Evolutionary conservation across 2,329 filamentous ascomycete genomes (phyloP), one percentile per base, ranked within the genome.

Genomic region (Fusarium nisikadoi): DNA sequence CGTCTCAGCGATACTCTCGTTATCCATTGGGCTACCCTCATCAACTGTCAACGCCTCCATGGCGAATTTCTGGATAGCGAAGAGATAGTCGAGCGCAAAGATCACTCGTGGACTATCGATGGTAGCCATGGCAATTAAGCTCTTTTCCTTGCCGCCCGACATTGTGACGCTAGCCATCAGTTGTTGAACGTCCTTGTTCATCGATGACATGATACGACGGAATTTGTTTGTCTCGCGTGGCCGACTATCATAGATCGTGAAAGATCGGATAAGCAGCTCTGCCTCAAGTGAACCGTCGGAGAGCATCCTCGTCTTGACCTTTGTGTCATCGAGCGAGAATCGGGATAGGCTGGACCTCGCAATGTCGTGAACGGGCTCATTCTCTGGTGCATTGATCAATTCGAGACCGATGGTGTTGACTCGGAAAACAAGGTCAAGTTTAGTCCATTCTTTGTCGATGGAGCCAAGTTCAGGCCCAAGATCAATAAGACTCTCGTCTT

Each of bases 101-200:
- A 99, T 98, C 61, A 99, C 90, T 6, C 94, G 89, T 4, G 96
- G 96, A 75, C 96, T 99, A 78, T 99, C 96, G 68, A 99, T 91
- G 1, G 95, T 97, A 63, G 98, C 89, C 81, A 99, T 93, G 4
- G 94, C 94, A 77, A 98, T 97, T 62, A 98, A 82, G 79, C 91
- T 93, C 66, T 91, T 90, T 43, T 97, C 92, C 38, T 90, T 85
- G 7, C 94, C 94, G 20, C 94, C 93, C 1, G 95, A 94, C 82
- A 99, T 97, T 1, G 95, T 97, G 8, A 99, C 85, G 79, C 93
- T 98, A 23, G 96, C 96, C 96, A 99, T 99, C 78, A 99, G 95
- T 76, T 99, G 97, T 80, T 98, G 95, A 49, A 96, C 94, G 62
- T 95, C 92, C 75, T 94, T 95, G 81, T 98, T 98, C 78, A 95